Conservation (phyloP, 108 stramenopile species). For the Fragilaria radians region DNA sequence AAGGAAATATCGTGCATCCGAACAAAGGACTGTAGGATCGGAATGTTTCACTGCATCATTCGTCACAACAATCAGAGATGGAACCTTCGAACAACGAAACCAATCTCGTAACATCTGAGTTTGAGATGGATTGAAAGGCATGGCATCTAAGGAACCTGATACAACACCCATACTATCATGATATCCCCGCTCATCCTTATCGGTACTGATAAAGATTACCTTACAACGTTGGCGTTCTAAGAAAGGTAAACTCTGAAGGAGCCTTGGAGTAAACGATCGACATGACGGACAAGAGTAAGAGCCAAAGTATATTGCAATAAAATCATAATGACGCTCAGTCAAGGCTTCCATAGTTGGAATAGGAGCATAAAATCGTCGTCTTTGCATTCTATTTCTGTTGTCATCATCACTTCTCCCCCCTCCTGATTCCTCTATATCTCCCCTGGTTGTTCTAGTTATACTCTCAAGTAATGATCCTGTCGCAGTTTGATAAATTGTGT, state of each 20-base stretch:
- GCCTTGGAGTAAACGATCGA: constrained; percentile 29
- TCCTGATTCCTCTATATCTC: too few species aligned
- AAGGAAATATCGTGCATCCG: constrained; percentile 27
- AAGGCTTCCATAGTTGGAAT: constrained; percentile 15
- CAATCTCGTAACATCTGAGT: constrained; percentile 33
- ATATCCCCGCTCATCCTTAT: constrained; percentile 30
- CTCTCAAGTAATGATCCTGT: too few species aligned
- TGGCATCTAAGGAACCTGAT: constrained; percentile 39
- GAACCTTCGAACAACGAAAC: constrained; percentile 36
- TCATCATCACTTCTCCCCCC: too few species aligned
- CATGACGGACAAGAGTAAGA: constrained; percentile 46
- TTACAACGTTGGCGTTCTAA: constrained; percentile 22
- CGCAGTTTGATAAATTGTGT: too few species aligned
- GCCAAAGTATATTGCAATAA: constrained; percentile 30
- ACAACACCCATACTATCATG: constrained; percentile 17
- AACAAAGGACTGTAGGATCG: constrained; percentile 9
- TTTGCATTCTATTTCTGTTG: too few species aligned
- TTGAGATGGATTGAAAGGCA: constrained; percentile 29
- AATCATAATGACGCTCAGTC: constrained; percentile 10
- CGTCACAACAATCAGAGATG: constrained; percentile 31
- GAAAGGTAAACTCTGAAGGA: constrained; percentile 9
- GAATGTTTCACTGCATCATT: constrained; percentile 21
- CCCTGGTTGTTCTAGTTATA: too few species aligned
- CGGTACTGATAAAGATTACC: constrained; percentile 40
- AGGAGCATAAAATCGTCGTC: too few species aligned